Evolutionary conservation across 257 asterid species (phyloP).

Genomic region (Buddleja alternifolia): DNA sequence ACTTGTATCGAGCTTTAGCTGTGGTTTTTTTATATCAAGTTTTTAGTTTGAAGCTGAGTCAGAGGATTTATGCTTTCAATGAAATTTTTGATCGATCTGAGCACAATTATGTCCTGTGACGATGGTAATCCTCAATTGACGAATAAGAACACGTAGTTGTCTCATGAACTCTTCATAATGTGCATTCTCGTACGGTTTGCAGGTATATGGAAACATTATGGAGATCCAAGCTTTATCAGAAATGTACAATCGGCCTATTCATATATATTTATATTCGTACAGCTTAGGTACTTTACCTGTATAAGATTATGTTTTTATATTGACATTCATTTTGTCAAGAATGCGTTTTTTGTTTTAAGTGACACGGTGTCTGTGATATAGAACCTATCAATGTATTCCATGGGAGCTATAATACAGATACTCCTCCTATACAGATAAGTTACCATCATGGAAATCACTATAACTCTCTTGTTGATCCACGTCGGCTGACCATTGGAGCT

Average conservation of each 20-base stretch:
- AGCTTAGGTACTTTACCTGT: constrained; percentile 67
- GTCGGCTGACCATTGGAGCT: constrained; percentile 77
- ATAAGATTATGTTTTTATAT: constrained; percentile 16
- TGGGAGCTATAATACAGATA: constrained; percentile 86
- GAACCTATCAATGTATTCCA: constrained; percentile 96
- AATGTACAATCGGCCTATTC: constrained; percentile 98
- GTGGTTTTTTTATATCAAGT: no score
- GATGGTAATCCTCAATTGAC: no score
- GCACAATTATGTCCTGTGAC: no score
- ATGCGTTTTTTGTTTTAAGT: constrained; percentile 22
- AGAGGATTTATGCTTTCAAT: no score
- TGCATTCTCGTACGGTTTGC: constrained; percentile 32
- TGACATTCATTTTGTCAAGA: constrained; percentile 5
- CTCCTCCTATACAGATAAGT: constrained; percentile 90
- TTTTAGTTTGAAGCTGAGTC: no score
- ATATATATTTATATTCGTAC: constrained; percentile 91
- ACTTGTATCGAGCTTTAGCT: no score
- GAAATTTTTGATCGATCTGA: no score
- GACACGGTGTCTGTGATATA: no score
- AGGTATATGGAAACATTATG: constrained; percentile 93
- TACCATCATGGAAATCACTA: constrained; percentile 96
- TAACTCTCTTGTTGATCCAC: constrained; percentile 97
- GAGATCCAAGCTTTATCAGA: constrained; percentile 97
- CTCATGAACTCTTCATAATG: no score
- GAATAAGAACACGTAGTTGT: no score